These are phyloP conservation scores for Purshia tridentata DNA, from an alignment of 306 rosid genomes.

Conservation along the genomic window DNA sequence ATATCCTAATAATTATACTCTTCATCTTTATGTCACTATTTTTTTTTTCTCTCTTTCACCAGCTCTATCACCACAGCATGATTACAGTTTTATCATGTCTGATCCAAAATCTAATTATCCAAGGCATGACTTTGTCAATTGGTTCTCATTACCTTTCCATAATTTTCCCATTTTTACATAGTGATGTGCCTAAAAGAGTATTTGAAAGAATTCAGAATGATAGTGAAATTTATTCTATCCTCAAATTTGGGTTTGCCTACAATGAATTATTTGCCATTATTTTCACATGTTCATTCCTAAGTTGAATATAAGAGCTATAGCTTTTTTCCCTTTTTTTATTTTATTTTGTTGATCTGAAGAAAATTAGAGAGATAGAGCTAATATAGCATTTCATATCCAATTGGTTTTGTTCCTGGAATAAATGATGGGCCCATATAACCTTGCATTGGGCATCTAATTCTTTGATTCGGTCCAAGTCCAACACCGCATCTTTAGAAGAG, in stretches of 20 bases:
- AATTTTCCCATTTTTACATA: background rate
- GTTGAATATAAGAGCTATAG: too few species aligned
- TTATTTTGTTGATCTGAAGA: too few species aligned
- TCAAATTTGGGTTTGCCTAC: background rate
- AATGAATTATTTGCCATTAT: too few species aligned
- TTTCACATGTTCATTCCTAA: too few species aligned
- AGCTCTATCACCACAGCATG: background rate
- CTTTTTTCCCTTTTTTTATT: too few species aligned
- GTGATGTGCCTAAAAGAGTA: background rate
- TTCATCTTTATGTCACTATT: background rate
- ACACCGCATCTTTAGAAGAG: background rate
- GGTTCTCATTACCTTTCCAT: background rate
- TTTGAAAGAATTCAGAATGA: background rate
- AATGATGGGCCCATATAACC: slow-evolving; percentile 11
- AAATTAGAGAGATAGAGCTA: background rate
- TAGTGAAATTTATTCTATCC: too few species aligned
- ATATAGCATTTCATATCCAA: background rate
- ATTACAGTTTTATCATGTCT: background rate
- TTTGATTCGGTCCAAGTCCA: slow-evolving; percentile 7
- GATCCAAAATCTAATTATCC: background rate
- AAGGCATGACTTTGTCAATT: background rate
- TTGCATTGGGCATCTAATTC: slow-evolving; percentile 14
- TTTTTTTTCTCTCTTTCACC: background rate
- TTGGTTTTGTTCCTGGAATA: slow-evolving; percentile 4
- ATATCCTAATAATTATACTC: background rate